These are phyloP conservation scores for Tetraselmis striata DNA, from an alignment of 139 green algal genomes.

Conservation along the genomic window DNA sequence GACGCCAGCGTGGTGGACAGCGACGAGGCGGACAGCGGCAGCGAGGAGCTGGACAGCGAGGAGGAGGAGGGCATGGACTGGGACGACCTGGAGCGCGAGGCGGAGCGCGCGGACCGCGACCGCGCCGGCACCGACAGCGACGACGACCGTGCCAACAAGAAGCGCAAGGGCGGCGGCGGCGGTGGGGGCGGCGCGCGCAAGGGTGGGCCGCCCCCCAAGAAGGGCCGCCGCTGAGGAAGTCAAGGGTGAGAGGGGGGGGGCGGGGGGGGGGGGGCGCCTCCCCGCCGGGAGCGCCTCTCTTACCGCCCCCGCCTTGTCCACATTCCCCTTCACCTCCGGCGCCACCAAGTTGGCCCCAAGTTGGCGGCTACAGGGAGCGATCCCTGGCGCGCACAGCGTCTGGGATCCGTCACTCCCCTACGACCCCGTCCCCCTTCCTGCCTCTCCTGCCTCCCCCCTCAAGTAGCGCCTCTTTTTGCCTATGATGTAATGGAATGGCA, in stretches of 20 bases:
- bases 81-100: conserved; percentile 84
- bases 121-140: conserved; percentile 14
- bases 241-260: not conserved
- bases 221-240: not conserved
- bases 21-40: conserved; percentile 35
- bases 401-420: no score
- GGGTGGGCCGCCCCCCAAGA: not conserved
- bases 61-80: conserved; percentile 71
- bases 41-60: conserved; percentile 48
- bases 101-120: conserved; percentile 24
- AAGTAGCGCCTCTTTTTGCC: no score
- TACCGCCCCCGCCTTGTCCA: no score
- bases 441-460: no score
- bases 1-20: conserved; percentile 38
- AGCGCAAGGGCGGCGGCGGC: conserved; percentile 5
- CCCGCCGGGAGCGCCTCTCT: no score
- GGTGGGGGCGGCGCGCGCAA: not conserved
- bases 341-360: no score
- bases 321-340: no score
- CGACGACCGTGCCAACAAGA: conserved; percentile 12
- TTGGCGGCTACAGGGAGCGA: no score
- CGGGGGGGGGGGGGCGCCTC: no score
- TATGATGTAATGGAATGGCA: no score
- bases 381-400: no score
- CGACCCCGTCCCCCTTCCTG: no score